Evolutionary conservation across 2,329 filamentous ascomycete genomes (phyloP), one percentile per base, ranked within the genome.

Genomic region (Trichoderma brevicompactum): DNA sequence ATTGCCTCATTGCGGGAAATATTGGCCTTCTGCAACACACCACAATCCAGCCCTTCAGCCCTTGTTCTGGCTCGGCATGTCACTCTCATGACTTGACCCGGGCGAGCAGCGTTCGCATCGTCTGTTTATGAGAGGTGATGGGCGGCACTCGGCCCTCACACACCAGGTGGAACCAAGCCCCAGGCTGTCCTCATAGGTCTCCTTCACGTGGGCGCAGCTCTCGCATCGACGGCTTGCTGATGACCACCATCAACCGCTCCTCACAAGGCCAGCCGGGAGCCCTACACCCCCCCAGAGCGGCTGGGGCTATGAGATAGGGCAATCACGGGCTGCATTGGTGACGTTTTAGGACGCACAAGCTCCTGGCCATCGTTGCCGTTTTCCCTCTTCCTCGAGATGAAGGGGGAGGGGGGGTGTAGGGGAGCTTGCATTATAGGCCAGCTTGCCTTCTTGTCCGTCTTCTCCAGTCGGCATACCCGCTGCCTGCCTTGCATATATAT

Each of bases 221-320:
- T 50, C 48, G 32, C 64, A 53, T 38, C 38, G 55, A 43, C 67
- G 68, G 49, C 65, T 59, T 66, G 67, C 69, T 65, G 69, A 70
- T 71, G 71, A 72, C 69, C 71, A 70, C 70, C 67, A 36, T 65
- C 40, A 55, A 49, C 23, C 64, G 46, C 58, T 50, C 66, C 68
- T 71, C 70, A 71, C 72, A 70, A 70, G 71, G 72, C 70, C 70
- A 67, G 40, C 54, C 54, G 54, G 41, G 52, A 55, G 52, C 52
- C 52, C 36, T 55, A 36, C 28, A 67, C n/a, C 49, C 15, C 15
- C 15, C 41, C 36, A 50, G 12, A 41, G 3, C 54, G 49, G 46
- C 40, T 5, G 23, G 44, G 40, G 41, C 32, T 38, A 34, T 56
- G 60, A 61, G 55, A 54, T 62, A 46, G 44, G 48, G 28, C 50